These are phyloP conservation scores for Xylariaceae sp. DNA, from an alignment of 2,329 filamentous ascomycete species.

Conservation along the genomic window DNA sequence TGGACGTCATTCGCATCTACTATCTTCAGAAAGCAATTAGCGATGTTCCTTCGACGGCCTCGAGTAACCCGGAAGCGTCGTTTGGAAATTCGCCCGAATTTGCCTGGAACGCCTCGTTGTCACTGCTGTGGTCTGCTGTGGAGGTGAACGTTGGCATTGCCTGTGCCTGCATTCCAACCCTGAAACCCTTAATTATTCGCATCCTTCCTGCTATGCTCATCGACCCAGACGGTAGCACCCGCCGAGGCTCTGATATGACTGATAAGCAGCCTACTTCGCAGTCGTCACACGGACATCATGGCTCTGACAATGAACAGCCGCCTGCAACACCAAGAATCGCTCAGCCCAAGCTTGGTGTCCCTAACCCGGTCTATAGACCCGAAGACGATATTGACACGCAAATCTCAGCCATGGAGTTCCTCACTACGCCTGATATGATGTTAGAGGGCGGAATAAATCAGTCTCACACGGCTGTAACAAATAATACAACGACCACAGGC, in stretches of 20 bases:
- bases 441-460: constrained; percentile 25
- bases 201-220: constrained; percentile 63
- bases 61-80: constrained; percentile 47
- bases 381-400: constrained; percentile 35
- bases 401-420: constrained; percentile 52
- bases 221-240: constrained; percentile 53
- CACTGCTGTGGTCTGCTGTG: constrained; percentile 92
- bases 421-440: constrained; percentile 50
- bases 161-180: constrained; percentile 87
- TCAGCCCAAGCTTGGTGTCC: constrained; percentile 18
- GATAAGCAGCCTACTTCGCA: constrained; percentile 36
- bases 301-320: constrained; percentile 32
- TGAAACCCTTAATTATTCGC: constrained; percentile 82
- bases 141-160: constrained; percentile 91
- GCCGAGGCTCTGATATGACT: constrained; percentile 38
- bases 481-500: constrained; percentile 42
- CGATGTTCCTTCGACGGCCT: constrained; percentile 45
- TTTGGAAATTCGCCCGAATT: constrained; percentile 62
- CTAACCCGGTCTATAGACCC: constrained; percentile 22
- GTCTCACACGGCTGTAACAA: constrained; percentile 41
- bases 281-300: constrained; percentile 28
- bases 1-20: constrained; percentile 88
- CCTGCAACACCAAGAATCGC: constrained; percentile 11
- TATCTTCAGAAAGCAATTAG: constrained; percentile 79
- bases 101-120: constrained; percentile 78